phyloP scores from a whole-genome alignment of 257 asterid species.

The Scutellaria barbata region DNA sequence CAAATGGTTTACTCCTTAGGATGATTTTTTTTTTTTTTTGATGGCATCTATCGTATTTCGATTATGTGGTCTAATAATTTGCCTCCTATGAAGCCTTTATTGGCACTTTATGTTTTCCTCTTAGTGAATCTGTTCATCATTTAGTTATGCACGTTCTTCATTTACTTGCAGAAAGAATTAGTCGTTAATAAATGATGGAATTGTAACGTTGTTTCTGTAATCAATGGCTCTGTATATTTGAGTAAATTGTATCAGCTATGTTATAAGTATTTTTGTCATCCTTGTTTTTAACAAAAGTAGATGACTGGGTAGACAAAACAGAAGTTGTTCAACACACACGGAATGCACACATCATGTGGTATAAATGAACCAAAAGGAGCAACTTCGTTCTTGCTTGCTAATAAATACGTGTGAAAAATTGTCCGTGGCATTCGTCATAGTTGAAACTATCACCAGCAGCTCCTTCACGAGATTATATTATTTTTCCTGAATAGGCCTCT shows the following conservation, averaged over 20 bases:
- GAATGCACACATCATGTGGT: too few relatives aligned
- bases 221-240: neutral
- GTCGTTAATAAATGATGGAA: conserved; percentile 18
- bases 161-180: neutral
- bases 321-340: too few relatives aligned
- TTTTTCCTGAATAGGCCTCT: too few relatives aligned
- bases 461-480: too few relatives aligned
- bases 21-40: conserved; percentile 37
- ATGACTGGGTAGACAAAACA: too few relatives aligned
- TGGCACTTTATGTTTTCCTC: conserved; percentile 13
- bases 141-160: neutral
- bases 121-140: conserved; percentile 6
- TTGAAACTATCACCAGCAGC: too few relatives aligned
- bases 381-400: too few relatives aligned
- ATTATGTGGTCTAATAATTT: neutral
- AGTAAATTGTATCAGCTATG: neutral
- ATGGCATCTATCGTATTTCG: conserved; percentile 5
- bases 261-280: neutral
- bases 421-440: too few relatives aligned
- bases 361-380: too few relatives aligned
- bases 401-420: too few relatives aligned
- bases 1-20: conserved; percentile 71
- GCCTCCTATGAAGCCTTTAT: neutral
- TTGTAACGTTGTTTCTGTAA: conserved; percentile 4
- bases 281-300: neutral